Evolutionary conservation across 192 early-diverging fungal species (phyloP).

Genomic region (Jimgerdemannia lactiflua): DNA sequence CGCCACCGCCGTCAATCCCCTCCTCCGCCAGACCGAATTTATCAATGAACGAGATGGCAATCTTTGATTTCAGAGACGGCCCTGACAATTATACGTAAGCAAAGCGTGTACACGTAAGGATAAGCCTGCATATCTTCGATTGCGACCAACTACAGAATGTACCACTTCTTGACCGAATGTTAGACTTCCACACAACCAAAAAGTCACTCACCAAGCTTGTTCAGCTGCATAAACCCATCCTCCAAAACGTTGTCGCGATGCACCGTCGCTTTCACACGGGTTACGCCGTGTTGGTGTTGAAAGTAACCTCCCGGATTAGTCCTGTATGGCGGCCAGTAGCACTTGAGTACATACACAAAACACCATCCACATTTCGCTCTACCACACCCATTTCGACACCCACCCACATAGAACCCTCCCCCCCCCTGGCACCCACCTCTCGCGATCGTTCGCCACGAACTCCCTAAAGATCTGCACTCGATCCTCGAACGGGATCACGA

Average conservation of each 20-base stretch:
- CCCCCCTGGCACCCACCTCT: slow-evolving; percentile 15
- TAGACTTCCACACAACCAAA: not conserved
- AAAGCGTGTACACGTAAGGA: not conserved
- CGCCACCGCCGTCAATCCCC: slow-evolving; percentile 95
- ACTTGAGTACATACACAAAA: not conserved
- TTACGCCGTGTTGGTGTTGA: not conserved
- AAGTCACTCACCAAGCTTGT: slow-evolving; percentile 50
- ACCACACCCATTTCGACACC: too few species aligned
- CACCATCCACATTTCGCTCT: too few species aligned
- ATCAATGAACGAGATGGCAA: slow-evolving; percentile 86
- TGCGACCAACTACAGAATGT: not conserved
- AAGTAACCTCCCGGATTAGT: not conserved
- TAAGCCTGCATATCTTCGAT: not conserved
- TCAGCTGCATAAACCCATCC: slow-evolving; percentile 80
- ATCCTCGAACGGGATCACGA: slow-evolving; percentile 89
- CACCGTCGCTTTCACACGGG: slow-evolving; percentile 49
- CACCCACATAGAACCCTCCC: too few species aligned
- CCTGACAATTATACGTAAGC: slow-evolving; percentile 27
- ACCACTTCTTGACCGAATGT: too few species aligned
- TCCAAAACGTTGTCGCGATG: slow-evolving; percentile 82
- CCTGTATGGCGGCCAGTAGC: not conserved
- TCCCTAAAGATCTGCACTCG: slow-evolving; percentile 83
- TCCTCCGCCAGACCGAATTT: slow-evolving; percentile 82
- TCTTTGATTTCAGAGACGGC: slow-evolving; percentile 64
- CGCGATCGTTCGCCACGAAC: slow-evolving; percentile 69